These are phyloP conservation scores for Gliomastix tumulicola DNA, from an alignment of 2,329 filamentous ascomycete species.

Conservation along the genomic window DNA sequence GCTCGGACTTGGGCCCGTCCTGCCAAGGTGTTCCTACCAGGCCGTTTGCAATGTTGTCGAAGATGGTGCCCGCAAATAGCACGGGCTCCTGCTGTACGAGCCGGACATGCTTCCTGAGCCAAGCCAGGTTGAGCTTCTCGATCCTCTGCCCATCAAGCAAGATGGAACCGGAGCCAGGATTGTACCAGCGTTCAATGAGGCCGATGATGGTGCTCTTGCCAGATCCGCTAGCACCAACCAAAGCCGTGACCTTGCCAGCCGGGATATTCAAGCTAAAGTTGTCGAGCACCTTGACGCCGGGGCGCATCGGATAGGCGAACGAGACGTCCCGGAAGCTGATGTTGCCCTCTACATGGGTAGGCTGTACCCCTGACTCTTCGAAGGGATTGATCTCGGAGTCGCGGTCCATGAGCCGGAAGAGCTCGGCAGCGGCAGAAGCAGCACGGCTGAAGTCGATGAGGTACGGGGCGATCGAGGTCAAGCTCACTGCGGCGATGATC, in stretches of 20 bases:
- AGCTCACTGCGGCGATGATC: conserved; percentile 49
- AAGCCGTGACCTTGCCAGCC: conserved; percentile 41
- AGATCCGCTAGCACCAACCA: conserved; percentile 49
- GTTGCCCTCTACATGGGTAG: conserved; percentile 4
- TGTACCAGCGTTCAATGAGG: conserved; percentile 38
- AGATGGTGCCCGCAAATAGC: conserved; percentile 39
- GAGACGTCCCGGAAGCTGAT: conserved; percentile 20
- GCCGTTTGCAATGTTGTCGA: conserved; percentile 46
- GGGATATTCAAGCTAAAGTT: conserved; percentile 25
- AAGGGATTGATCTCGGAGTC: conserved; percentile 13
- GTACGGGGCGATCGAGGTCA: conserved; percentile 11
- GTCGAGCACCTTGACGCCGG: conserved; percentile 21
- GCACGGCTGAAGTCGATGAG: conserved; percentile 9
- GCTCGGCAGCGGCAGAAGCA: conserved; percentile 10
- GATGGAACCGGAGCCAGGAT: conserved; percentile 35
- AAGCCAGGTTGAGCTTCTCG: conserved; percentile 60
- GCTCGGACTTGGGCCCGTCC: conserved; percentile 27
- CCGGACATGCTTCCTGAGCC: conserved; percentile 36
- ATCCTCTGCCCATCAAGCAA: conserved; percentile 31
- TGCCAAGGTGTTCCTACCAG: conserved; percentile 33
- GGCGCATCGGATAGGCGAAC: conserved; percentile 25
- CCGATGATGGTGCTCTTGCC: conserved; percentile 57
- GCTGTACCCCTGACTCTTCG: conserved; percentile 6
- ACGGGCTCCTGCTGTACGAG: conserved; percentile 34
- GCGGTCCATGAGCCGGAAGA: conserved; percentile 15